Base-by-base conservation (phyloP, 805 yeast species). In the Hanseniaspora vineae region DNA sequence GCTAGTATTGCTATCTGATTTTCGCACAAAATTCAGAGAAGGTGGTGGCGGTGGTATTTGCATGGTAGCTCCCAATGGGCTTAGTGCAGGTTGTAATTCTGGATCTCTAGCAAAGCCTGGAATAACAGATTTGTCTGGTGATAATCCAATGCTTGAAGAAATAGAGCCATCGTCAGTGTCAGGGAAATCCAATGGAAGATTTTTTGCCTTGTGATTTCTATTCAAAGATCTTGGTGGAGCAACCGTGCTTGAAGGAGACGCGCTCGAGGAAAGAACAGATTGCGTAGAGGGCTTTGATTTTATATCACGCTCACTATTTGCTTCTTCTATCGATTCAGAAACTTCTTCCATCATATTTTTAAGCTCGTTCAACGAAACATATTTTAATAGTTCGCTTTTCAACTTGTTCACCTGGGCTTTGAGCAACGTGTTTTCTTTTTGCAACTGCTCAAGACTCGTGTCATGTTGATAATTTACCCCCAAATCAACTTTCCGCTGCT, bases 201-300 rank as follows among this genome's bases (percentile, higher is more conserved):
- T 17, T 15, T 23, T 32, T 2, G 37, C 42, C 13, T 19, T 47
- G n/a, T 35, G 35, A n/a, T 42, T 39, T 31, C 50, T 48, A 14
- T 42, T 45, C 17, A 44, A 33, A 2, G 50, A 48, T 32, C 50
- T 44, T 23, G 50, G 50, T 12, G 50, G 50, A 11, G 40, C 50
- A 23, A 44, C 29, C 15, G 46, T 18, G 19, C 15, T 14, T 5
- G 40, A 37, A 5, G 40, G 40, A 14, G 40, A 37, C 19, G 40
- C 17, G 19, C 5, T 33, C 15, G 15, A 13, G 3, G 37, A 33
- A 14, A 33, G 15, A 10, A n/a, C 6, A 33, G 14, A 13, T 33
- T n/a, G 12, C 6, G 6, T 17, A 15, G 19, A 14, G 5, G 19
- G 6, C 12, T 14, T 14, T 37, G 40, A n/a, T 15, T n/a, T 37